These are phyloP conservation scores for Epichloe sibirici DNA, from an alignment of 2,329 filamentous ascomycete species.

Conservation along the genomic window DNA sequence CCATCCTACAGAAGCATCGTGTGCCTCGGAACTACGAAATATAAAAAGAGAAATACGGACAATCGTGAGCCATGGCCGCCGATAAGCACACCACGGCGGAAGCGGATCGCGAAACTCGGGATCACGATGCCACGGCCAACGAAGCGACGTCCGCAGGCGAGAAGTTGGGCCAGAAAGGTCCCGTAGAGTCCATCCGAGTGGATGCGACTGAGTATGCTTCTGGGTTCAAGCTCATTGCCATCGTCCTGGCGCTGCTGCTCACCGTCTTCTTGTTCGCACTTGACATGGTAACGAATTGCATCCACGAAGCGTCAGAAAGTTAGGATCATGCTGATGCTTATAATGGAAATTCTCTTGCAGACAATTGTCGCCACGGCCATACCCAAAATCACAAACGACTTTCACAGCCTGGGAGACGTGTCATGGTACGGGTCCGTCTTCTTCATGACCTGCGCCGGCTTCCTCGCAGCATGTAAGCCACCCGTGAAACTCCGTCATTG, in stretches of 20 bases:
- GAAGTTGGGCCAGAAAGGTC: not conserved
- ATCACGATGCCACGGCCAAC: not conserved
- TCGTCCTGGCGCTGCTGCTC: not conserved
- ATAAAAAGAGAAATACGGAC: not conserved
- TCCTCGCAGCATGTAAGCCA: constrained; percentile 3
- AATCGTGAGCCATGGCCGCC: not conserved
- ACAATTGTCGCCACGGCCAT: constrained; percentile 44
- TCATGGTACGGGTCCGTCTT: constrained; percentile 53
- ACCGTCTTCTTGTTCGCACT: not conserved
- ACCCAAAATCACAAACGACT: constrained; percentile 42
- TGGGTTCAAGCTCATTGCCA: not conserved
- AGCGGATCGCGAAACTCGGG: not conserved
- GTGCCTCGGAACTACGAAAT: not conserved
- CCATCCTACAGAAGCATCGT: not conserved
- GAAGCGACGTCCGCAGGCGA: not conserved
- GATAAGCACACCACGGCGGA: not conserved
- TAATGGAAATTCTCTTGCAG: not conserved
- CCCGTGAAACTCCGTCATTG: constrained; percentile 2
- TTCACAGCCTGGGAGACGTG: constrained; percentile 44
- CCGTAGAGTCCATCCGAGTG: not conserved
- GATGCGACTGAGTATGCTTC: not conserved
- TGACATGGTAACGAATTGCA: not conserved
- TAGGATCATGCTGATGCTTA: not conserved
- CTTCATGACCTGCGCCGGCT: constrained; percentile 43
- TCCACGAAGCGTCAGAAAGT: not conserved